Conservation (phyloP, 129 eudicot species). For the Chrysanthemum lavandulifolium region DNA sequence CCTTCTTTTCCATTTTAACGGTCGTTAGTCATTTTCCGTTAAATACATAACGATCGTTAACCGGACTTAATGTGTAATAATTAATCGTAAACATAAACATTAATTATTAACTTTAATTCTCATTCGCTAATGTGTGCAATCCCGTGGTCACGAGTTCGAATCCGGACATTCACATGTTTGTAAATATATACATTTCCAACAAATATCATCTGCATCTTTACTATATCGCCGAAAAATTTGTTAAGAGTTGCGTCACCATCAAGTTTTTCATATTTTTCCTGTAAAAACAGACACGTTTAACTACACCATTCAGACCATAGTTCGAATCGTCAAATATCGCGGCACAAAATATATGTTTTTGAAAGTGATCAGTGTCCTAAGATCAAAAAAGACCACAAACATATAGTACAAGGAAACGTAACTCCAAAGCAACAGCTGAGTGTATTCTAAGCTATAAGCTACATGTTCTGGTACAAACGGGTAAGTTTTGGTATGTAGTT, state of each 20-base stretch:
- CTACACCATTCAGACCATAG: background rate
- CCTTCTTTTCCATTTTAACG: too few species aligned
- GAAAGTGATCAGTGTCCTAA: background rate
- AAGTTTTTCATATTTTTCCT: slow-evolving; percentile 97
- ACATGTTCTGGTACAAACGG: background rate
- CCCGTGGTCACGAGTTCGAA: too few species aligned
- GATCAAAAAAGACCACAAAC: too few species aligned
- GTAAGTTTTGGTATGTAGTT: too few species aligned
- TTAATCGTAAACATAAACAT: too few species aligned
- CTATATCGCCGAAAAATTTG: slow-evolving; percentile 87
- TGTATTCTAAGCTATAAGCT: background rate
- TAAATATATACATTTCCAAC: too few species aligned
- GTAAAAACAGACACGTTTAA: slow-evolving; percentile 11
- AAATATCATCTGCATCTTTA: slow-evolving; percentile 84
- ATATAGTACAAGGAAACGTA: background rate
- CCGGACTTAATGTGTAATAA: too few species aligned
- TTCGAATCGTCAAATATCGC: background rate
- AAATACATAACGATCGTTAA: too few species aligned
- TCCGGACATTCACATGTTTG: too few species aligned
- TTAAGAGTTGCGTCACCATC: slow-evolving; percentile 98
- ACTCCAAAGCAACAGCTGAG: background rate
- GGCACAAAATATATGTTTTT: background rate
- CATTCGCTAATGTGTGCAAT: too few species aligned
- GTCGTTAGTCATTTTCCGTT: too few species aligned
- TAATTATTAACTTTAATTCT: too few species aligned